Evolutionary conservation across 345 rosid genomes (phyloP), one percentile per base, ranked within the genome.

Genomic region (Pistacia atlantica): DNA sequence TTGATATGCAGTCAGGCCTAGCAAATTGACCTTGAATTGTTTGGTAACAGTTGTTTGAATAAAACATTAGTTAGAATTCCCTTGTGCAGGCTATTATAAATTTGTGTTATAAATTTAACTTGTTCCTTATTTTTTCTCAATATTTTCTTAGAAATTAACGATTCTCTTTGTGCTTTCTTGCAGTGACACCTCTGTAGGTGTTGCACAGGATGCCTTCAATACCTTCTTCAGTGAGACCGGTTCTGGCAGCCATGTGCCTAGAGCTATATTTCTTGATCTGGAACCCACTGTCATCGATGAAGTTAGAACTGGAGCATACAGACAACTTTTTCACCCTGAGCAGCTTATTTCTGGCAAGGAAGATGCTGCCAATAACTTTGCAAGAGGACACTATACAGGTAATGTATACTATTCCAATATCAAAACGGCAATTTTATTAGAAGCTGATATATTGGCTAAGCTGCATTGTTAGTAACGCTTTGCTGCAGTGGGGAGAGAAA

Each of bases 191-290:
- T 58, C 91, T 6, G 59, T 87, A 10, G 95, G 92, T 38, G 77
- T 60, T 56, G 92, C 84, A 20, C 84, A 84, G 11, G 98, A 91
- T 85, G 95, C 97, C 62, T 93, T 93, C 77, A 93, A 93, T 75
- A 93, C 98, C 49, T 91, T 93, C 97, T 91, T 93, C 79, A 93
- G 96, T 14, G 96, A 93, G 89, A 93, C 97, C n/a, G 91, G 97
- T 67, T 88, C 93, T 16, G 97, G 98, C 8, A 88, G 91, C 81
- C 97, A 93, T 79, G 98, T 93, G 28, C 98, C 98, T 22, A 90
- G 97, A 80, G 98, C 94, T 62, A 81, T 93, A 69, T 93, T 88
- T 77, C 89, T 91, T 60, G 97, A 91, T 84, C 88, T 93, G 14
- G 98, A 93, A 78, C 98, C 98, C 31, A 88, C 94, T 65, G 97